These are phyloP conservation scores for slime mould (Dictyostelium discoideum) DNA, from an alignment of 78 protist species.

Conservation along the genomic window dicty_2.7 NC_007091.3:4044001-4044500, in stretches of 20 bases:
- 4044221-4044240: slow-evolving; percentile 40
- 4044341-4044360: slow-evolving; percentile 38
- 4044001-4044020: slow-evolving; percentile 18
- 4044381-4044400: background rate
- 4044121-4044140: background rate
- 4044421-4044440: slow-evolving; percentile 76
- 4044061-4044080: background rate
- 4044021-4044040: slow-evolving; percentile 67
- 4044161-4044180: slow-evolving; percentile 57
- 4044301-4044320: slow-evolving; percentile 19
- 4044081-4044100: slow-evolving; percentile 5
- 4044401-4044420: slow-evolving; percentile 42
- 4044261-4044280: slow-evolving; percentile 42
- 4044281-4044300: slow-evolving; percentile 35
- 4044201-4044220: slow-evolving; percentile 34
- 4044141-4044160: background rate
- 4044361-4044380: slow-evolving; percentile 34
- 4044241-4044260: slow-evolving; percentile 50
- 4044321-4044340: slow-evolving; percentile 75
- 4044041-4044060: slow-evolving; percentile 1
- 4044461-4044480: slow-evolving; percentile 65
- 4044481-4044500: slow-evolving; percentile 75
- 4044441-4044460: slow-evolving; percentile 44
- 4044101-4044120: background rate
- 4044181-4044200: slow-evolving; percentile 15